Evolutionary conservation across 805 yeast species (phyloP), one percentile per base, ranked within the genome.

Genomic region (Zygoascus ofunaensis): DNA sequence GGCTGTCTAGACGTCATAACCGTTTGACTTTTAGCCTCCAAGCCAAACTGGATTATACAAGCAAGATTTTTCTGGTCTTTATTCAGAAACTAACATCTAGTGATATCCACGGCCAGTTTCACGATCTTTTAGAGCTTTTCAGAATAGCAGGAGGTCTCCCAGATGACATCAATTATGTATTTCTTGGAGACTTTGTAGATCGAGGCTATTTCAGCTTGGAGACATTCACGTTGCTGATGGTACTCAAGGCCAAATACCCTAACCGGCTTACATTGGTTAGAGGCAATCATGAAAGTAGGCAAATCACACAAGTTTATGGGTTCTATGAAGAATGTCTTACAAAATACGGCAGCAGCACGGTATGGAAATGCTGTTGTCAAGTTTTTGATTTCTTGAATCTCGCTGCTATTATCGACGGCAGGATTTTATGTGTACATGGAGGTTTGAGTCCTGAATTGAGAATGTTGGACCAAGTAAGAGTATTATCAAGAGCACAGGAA

Each of bases 221-320:
- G 59, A 90, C 97, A 0, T 89, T 90, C 66, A 90, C 97, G 4
- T 68, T 92, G 50, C 70, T 90, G 55, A 87, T 90, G 97, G 87
- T 90, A 51, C 71, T 90, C 46, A 90, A 90, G 63, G 96, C 87
- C 17, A 82, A 84, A 49, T 85, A 79, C 56, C 94, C 97, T 36
- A 74, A 77, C 47, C 72, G 87, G 55, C 77, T 92, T 49, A 92
- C 97, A 0, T 71, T 90, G 44, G 97, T 90, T 12, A 73, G 98
- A 56, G 98, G 98, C n/a, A 90, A 90, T 64, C 98, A 90, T 66
- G 98, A 90, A 65, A 80, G 92, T 3, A 74, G 98, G 55, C 98
- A 92, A 60, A 92, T 92, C 60, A 90, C 98, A n/a, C 97, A 90
- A 68, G 97, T 89, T 32, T 90, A 90, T 65, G 98, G 98, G 4